These are phyloP conservation scores for Trichomonas vaginalis DNA, from an alignment of 208 protist genomes.

Conservation along the genomic window DNA sequence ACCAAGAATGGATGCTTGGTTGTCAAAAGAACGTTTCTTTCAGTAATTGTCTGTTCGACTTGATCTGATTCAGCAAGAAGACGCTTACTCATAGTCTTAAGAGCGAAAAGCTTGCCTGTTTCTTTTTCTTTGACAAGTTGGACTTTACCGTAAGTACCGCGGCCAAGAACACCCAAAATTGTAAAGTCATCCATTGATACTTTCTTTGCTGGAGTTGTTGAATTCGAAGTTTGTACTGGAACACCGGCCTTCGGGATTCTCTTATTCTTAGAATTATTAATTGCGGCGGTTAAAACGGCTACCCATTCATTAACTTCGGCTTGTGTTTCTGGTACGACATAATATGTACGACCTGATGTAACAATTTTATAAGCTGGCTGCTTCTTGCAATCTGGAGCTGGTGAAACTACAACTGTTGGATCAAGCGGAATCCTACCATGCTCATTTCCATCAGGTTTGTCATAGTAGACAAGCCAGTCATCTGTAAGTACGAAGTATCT, in stretches of 20 bases:
- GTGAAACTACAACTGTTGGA: background rate
- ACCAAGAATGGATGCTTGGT: slow-evolving; percentile 33
- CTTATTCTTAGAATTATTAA: background rate
- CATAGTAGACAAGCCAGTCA: background rate
- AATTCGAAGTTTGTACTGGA: background rate
- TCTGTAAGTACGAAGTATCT: slow-evolving; percentile 25
- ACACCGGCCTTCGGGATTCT: background rate
- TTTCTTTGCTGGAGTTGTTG: background rate
- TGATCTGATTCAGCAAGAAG: background rate
- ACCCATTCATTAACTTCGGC: background rate
- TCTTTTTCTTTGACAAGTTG: background rate
- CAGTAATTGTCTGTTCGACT: background rate
- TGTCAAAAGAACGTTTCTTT: background rate
- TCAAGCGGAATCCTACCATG: background rate
- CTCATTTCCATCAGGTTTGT: background rate
- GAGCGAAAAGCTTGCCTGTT: background rate
- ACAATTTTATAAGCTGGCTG: background rate
- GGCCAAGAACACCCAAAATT: background rate
- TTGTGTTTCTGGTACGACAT: background rate
- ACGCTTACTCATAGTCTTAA: background rate
- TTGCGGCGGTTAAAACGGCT: background rate
- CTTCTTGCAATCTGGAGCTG: background rate
- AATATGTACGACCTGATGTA: background rate
- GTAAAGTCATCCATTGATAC: background rate
- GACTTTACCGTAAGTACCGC: background rate